phyloP scores from a whole-genome alignment of 345 rosid genomes.

The Mangifera indica region DNA sequence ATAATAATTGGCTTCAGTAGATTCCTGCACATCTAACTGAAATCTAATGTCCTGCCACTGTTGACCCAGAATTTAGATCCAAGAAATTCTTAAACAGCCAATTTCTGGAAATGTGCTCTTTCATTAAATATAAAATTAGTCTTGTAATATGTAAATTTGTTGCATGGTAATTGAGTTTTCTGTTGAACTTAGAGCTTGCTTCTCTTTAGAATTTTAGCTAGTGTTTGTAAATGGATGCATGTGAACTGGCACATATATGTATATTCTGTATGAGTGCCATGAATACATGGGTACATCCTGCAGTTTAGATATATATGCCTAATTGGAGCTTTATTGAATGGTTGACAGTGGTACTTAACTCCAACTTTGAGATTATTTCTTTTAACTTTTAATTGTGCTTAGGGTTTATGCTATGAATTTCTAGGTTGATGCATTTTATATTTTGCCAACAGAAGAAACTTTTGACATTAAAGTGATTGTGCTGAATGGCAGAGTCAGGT shows the following conservation, averaged over 20 bases:
- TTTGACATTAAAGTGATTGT: neutral
- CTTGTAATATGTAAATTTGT: slow-evolving; percentile 5
- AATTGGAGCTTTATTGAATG: neutral
- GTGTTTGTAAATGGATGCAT: too few relatives aligned
- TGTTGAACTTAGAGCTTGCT: too few relatives aligned
- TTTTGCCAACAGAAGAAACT: neutral
- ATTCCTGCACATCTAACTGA: neutral
- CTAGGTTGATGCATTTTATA: neutral
- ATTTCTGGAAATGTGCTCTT: neutral
- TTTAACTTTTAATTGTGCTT: neutral
- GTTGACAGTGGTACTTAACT: neutral
- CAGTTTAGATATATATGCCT: neutral
- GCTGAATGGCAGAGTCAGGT: neutral
- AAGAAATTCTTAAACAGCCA: slow-evolving; percentile 1
- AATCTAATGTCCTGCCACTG: neutral
- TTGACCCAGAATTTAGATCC: neutral
- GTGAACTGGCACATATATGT: too few relatives aligned
- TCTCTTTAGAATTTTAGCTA: too few relatives aligned
- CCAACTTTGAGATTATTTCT: neutral
- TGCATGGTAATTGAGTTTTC: neutral
- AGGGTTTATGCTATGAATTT: slow-evolving; percentile 9
- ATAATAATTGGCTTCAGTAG: neutral
- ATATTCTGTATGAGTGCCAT: too few relatives aligned
- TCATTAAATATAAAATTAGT: neutral
- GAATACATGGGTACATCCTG: neutral